phyloP scores from a whole-genome alignment of 495 filamentous ascomycete species.

The Margaritispora aquatica region DNA sequence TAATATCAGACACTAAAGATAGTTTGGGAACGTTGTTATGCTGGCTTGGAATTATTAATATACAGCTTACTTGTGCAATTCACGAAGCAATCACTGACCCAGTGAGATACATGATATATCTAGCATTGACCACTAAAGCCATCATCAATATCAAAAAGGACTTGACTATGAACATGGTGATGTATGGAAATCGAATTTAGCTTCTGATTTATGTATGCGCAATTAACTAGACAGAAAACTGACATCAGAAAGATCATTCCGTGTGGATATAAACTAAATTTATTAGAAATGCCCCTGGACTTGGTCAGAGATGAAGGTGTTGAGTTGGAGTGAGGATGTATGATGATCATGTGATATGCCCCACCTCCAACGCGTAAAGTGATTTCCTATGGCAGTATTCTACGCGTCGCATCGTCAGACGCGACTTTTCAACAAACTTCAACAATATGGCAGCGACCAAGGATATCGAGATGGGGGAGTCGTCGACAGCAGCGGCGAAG shows the following conservation, averaged over 20 bases:
- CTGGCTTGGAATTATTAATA: conserved; percentile 31
- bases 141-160: conserved; percentile 2
- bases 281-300: no score
- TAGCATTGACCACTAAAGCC: conserved; percentile 20
- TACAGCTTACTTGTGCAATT: not conserved
- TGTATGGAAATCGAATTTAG: not conserved
- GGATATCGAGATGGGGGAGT: conserved; percentile 51
- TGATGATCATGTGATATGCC: conserved; percentile 42
- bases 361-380: conserved; percentile 49
- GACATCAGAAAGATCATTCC: no score
- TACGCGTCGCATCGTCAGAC: conserved; percentile 11
- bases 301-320: no score
- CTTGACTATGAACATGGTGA: not conserved
- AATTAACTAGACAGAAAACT: no score
- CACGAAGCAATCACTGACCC: conserved; percentile 32
- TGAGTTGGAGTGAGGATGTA: no score
- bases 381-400: conserved; percentile 10
- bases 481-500: conserved; percentile 66
- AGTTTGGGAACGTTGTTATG: conserved; percentile 43
- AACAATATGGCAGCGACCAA: conserved; percentile 17
- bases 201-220: not conserved
- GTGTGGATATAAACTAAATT: no score
- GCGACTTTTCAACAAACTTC: conserved; percentile 2
- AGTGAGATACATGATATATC: conserved; percentile 56
- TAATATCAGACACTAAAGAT: conserved; percentile 40